These are phyloP conservation scores for Vitis vinifera DNA, from an alignment of 164 flowering plant genomes.

Conservation along the genomic window DNA sequence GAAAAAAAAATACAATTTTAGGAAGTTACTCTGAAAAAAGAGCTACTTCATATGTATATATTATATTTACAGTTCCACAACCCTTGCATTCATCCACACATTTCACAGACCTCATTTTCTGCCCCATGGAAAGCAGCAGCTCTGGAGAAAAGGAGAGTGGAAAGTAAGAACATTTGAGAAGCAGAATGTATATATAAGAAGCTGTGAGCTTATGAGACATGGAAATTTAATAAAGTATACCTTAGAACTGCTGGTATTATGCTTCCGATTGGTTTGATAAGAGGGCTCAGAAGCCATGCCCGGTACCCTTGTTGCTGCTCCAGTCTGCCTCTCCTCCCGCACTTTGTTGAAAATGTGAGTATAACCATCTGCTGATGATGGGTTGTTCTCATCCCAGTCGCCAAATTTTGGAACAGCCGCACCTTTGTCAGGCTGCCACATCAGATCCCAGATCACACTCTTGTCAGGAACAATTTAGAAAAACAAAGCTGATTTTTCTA, in stretches of 20 bases:
- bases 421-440: constrained; percentile 60
- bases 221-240: constrained; percentile 16
- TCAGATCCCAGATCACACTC: not conserved
- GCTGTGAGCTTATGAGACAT: too few species aligned
- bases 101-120: constrained; percentile 26
- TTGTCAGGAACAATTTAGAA: not conserved
- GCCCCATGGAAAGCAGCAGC: constrained; percentile 50
- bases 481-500: too few species aligned
- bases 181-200: not conserved
- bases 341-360: constrained; percentile 76
- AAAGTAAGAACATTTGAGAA: not conserved
- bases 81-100: not conserved
- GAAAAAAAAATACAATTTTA: too few species aligned
- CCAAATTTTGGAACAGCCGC: constrained; percentile 88
- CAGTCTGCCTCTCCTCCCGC: constrained; percentile 65
- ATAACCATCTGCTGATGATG: constrained; percentile 75
- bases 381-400: constrained; percentile 80
- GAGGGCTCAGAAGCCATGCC: constrained; percentile 20
- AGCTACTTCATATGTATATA: too few species aligned
- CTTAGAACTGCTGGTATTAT: constrained; percentile 14
- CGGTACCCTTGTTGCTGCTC: constrained; percentile 26
- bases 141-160: constrained; percentile 27
- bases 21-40: too few species aligned
- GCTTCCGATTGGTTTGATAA: constrained; percentile 7
- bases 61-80: too few species aligned